Percentiles rank a stretch among this genome's conserved stretches.
phyloP scores from a whole-genome alignment of 129 eudicot species.

The Pittosporum tobira region DNA sequence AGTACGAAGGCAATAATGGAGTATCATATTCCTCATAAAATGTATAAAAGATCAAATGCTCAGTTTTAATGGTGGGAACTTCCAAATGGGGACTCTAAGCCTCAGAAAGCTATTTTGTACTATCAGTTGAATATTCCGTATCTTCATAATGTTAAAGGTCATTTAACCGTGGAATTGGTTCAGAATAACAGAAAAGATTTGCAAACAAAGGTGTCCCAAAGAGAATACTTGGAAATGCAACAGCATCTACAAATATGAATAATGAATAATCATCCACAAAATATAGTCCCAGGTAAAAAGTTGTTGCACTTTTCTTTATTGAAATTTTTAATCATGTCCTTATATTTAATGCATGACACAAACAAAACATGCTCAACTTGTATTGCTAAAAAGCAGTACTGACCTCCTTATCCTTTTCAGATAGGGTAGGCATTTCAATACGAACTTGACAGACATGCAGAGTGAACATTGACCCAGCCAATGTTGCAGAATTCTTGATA shows the following conservation, averaged over 20 bases:
- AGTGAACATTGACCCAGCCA: constrained; percentile 74
- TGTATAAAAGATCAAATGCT: neutral
- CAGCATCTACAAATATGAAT: neutral
- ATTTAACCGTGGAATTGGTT: neutral
- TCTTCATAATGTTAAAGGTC: neutral
- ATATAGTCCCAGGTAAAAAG: neutral
- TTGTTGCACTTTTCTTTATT: no score
- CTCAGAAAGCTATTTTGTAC: no score
- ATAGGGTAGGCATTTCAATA: constrained; percentile 81
- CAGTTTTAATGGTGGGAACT: no score
- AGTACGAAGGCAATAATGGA: neutral
- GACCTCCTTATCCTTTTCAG: constrained; percentile 85
- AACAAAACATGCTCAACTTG: neutral
- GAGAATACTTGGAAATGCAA: neutral
- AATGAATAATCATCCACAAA: neutral
- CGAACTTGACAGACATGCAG: constrained; percentile 80
- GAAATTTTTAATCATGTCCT: neutral
- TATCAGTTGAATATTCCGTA: neutral
- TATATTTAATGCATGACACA: neutral
- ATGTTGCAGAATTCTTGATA: constrained; percentile 81
- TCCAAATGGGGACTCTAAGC: no score
- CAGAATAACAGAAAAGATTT: neutral
- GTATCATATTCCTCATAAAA: neutral
- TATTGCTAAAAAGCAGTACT: constrained; percentile 1
- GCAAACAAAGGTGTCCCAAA: neutral